phyloP scores from a whole-genome alignment of 116 monocot genomes.

The Posidonia oceanica region DNA sequence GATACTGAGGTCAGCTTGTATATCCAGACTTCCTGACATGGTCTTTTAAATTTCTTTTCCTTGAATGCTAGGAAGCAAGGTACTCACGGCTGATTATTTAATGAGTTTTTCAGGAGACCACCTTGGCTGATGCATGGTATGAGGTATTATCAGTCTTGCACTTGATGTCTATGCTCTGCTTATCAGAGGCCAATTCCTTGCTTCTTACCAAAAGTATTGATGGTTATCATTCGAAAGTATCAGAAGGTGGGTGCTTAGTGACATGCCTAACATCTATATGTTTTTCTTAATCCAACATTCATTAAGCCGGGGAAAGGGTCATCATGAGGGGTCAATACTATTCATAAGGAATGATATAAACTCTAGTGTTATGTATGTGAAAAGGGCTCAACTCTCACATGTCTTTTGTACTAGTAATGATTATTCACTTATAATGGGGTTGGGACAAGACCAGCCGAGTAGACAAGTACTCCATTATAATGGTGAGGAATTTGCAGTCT shows the following conservation, averaged over 20 bases:
- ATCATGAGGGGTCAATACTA: no score
- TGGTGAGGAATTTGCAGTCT: no score
- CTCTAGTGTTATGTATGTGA: no score
- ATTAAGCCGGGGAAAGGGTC: neutral
- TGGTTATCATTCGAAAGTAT: conserved; percentile 48
- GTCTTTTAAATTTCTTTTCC: neutral
- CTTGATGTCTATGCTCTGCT: conserved; percentile 81
- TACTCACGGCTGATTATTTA: neutral
- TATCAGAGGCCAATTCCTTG: conserved; percentile 63
- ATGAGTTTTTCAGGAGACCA: conserved; percentile 45
- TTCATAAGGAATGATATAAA: no score
- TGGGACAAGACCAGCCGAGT: no score
- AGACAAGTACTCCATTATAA: no score
- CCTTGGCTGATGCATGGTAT: conserved; percentile 76
- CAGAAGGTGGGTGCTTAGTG: conserved; percentile 47
- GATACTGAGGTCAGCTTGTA: conserved; percentile 39
- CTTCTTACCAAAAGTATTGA: conserved; percentile 65
- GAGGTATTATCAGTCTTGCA: conserved; percentile 92
- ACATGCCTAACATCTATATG: neutral
- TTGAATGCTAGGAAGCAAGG: neutral
- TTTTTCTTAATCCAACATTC: neutral
- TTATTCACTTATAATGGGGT: no score
- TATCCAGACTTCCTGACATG: neutral
- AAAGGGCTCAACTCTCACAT: no score
- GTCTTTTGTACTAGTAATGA: no score